Conservation (phyloP, 257 asterid species). For the Solanum chaucha region DNA sequence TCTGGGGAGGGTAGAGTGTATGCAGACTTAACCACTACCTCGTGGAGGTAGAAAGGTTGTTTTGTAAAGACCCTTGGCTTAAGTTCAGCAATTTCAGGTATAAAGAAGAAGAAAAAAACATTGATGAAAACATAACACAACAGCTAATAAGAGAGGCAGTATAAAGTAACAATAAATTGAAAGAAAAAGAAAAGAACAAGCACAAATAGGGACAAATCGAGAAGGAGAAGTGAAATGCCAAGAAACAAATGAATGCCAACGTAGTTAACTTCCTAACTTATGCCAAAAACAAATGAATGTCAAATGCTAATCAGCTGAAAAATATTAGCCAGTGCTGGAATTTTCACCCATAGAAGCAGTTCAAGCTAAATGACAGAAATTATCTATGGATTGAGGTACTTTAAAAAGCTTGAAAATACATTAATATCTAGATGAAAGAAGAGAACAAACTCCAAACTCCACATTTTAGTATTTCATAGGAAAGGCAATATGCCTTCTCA, state of each 20-base stretch:
- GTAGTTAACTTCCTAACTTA: background rate
- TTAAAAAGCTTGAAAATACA: background rate
- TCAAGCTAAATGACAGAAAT: background rate
- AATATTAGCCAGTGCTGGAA: background rate
- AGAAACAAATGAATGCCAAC: background rate
- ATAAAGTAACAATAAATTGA: background rate
- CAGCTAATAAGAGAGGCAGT: background rate
- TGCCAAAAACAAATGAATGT: background rate
- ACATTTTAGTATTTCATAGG: background rate
- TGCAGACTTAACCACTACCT: background rate
- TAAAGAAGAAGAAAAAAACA: background rate
- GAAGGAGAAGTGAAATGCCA: background rate
- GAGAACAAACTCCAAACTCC: background rate
- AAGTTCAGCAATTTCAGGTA: background rate
- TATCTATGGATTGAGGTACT: background rate
- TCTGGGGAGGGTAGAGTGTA: background rate
- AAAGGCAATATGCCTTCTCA: background rate
- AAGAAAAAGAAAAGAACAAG: background rate
- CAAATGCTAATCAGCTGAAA: background rate
- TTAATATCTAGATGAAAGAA: background rate
- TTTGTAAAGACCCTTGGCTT: background rate
- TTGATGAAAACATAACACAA: background rate
- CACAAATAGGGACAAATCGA: background rate
- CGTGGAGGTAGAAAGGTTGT: background rate
- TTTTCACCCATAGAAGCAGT: background rate